A percentile compares a stretch with the other conserved stretches of the same genome.
phyloP scores from a whole-genome alignment of 306 rosid species.

The Prunus padus region DNA sequence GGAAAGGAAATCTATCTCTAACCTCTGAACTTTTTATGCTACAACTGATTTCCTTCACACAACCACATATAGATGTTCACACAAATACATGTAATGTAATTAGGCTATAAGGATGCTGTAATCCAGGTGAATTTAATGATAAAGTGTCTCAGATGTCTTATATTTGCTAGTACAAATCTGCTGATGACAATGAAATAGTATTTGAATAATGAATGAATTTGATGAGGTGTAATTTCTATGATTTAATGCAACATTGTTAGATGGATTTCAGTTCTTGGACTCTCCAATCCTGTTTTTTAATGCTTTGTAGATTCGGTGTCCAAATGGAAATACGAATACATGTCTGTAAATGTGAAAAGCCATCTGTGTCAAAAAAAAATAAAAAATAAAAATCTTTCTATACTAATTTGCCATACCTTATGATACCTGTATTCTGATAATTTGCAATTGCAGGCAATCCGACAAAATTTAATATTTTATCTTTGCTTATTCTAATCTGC shows the following conservation, averaged over 20 bases:
- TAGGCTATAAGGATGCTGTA: not conserved
- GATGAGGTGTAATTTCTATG: not conserved
- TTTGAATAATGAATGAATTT: not conserved
- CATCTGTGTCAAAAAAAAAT: not conserved
- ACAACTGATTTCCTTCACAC: not conserved
- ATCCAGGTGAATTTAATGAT: not conserved
- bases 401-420: not conserved
- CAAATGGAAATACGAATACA: not conserved
- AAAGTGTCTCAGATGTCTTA: not conserved
- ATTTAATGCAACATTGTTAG: not conserved
- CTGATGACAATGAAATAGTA: not conserved
- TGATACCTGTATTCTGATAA: not conserved
- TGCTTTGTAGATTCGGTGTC: not conserved
- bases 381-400: not conserved
- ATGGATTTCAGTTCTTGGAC: constrained; percentile 3
- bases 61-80: not conserved
- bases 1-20: constrained; percentile 69
- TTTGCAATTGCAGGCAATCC: not conserved
- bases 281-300: not conserved
- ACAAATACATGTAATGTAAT: not conserved
- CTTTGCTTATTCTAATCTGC: not conserved
- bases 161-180: not conserved
- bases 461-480: not conserved
- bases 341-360: not conserved
- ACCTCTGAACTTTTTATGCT: constrained; percentile 15